These are phyloP conservation scores for Solanum ossicruentum DNA, from an alignment of 257 asterid species.

Conservation along the genomic window DNA sequence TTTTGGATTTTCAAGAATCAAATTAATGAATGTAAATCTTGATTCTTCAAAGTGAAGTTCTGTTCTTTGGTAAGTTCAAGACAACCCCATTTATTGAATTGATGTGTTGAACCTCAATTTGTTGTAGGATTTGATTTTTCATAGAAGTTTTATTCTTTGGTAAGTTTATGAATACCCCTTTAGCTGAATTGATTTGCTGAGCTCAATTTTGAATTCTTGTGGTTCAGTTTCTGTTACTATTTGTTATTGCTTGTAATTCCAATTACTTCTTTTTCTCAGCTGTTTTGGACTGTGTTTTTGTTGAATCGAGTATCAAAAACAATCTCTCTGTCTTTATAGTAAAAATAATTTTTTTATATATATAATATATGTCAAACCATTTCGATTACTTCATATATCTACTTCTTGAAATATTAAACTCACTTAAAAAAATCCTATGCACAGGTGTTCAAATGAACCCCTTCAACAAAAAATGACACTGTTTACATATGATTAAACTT, in stretches of 20 bases:
- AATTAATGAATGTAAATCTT: background rate
- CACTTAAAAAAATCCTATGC: no score
- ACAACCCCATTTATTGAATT: background rate
- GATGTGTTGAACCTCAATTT: background rate
- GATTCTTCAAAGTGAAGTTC: background rate
- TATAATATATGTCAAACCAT: no score
- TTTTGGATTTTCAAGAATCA: background rate
- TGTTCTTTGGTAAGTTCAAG: background rate
- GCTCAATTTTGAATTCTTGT: background rate
- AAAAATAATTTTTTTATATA: no score
- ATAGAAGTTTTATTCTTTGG: background rate
- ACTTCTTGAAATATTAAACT: no score
- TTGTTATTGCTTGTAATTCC: background rate
- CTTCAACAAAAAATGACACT: no score
- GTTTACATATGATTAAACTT: no score
- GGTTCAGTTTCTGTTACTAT: background rate
- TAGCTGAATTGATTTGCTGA: background rate
- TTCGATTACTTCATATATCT: no score
- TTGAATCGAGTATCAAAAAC: background rate
- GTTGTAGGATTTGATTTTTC: background rate
- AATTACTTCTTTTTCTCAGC: background rate
- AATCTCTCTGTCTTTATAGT: background rate
- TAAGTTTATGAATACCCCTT: background rate
- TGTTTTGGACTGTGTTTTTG: no score
- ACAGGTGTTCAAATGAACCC: no score